Conservation (phyloP, 2,329 filamentous ascomycete genomes). For the Ambrosiella beaveri region DNA sequence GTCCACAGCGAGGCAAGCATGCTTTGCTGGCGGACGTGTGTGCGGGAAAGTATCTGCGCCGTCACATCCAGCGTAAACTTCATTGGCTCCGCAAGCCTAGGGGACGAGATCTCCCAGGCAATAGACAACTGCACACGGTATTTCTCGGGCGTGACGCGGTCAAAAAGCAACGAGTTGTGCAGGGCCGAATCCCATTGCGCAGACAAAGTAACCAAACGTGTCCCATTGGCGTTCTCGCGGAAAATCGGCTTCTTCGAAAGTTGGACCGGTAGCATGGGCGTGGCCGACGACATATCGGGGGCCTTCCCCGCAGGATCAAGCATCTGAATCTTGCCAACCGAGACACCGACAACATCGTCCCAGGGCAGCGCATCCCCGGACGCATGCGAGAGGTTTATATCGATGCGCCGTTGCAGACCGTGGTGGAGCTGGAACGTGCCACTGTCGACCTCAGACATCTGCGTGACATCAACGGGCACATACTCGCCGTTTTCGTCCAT, state of each 20-base stretch:
- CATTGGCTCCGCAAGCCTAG: slow-evolving; percentile 75
- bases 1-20: slow-evolving; percentile 81
- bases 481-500: slow-evolving; percentile 85
- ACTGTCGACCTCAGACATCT: slow-evolving; percentile 65
- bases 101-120: slow-evolving; percentile 69
- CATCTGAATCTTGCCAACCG: slow-evolving; percentile 65
- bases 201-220: slow-evolving; percentile 67
- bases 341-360: slow-evolving; percentile 62
- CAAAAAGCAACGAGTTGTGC: slow-evolving; percentile 82
- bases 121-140: slow-evolving; percentile 79
- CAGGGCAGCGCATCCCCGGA: slow-evolving; percentile 78
- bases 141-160: slow-evolving; percentile 81
- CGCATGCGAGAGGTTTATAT: slow-evolving; percentile 77
- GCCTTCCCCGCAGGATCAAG: slow-evolving; percentile 74
- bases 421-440: slow-evolving; percentile 93
- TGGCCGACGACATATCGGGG: slow-evolving; percentile 55
- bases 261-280: slow-evolving; percentile 51
- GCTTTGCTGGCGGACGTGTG: slow-evolving; percentile 70
- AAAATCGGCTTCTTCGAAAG: slow-evolving; percentile 63
- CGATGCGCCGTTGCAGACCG: slow-evolving; percentile 74
- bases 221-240: slow-evolving; percentile 77
- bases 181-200: slow-evolving; percentile 94
- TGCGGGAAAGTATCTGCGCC: slow-evolving; percentile 68
- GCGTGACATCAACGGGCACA: slow-evolving; percentile 78
- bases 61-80: slow-evolving; percentile 66